phyloP scores from a whole-genome alignment of 352 stramenopile species.

The Phytopythium mirpurense region DNA sequence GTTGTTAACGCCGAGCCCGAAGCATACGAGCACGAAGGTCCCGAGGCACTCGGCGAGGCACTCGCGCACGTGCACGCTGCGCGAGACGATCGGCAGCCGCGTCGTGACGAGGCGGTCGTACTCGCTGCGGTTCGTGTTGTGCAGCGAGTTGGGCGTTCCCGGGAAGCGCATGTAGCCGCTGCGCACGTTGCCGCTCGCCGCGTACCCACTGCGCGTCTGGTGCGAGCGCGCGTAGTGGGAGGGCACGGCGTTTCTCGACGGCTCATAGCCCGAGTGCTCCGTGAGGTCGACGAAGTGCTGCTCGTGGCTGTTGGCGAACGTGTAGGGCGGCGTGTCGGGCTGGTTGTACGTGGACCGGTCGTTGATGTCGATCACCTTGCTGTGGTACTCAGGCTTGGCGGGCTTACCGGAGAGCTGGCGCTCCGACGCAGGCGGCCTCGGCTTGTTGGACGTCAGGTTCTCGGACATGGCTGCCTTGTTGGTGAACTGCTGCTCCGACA shows the following conservation, averaged over 20 bases:
- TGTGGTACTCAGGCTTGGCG: constrained; percentile 4
- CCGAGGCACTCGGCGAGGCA: constrained; percentile 42
- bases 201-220: constrained; percentile 7
- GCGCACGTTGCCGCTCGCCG: neutral
- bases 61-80: constrained; percentile 25
- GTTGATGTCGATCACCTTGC: constrained; percentile 9
- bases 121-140: constrained; percentile 27
- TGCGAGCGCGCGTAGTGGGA: constrained; percentile 11
- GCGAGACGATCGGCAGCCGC: neutral
- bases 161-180: constrained; percentile 18
- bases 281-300: constrained; percentile 8
- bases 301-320: constrained; percentile 6
- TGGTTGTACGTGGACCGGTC: constrained; percentile 8
- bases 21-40: constrained; percentile 7
- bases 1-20: constrained; percentile 45
- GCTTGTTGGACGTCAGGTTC: neutral
- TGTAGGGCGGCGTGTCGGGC: constrained; percentile 5
- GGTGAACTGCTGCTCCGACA: neutral
- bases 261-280: constrained; percentile 6
- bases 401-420: neutral
- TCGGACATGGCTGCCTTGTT: too few relatives aligned
- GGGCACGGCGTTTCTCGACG: constrained; percentile 7
- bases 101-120: constrained; percentile 17
- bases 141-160: constrained; percentile 19
- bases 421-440: neutral